Percentiles rank a stretch among this genome's conserved stretches.
Evolutionary conservation across 1,284 basidiomycete species (phyloP).

Genomic region (Irpex lacteus): DNA sequence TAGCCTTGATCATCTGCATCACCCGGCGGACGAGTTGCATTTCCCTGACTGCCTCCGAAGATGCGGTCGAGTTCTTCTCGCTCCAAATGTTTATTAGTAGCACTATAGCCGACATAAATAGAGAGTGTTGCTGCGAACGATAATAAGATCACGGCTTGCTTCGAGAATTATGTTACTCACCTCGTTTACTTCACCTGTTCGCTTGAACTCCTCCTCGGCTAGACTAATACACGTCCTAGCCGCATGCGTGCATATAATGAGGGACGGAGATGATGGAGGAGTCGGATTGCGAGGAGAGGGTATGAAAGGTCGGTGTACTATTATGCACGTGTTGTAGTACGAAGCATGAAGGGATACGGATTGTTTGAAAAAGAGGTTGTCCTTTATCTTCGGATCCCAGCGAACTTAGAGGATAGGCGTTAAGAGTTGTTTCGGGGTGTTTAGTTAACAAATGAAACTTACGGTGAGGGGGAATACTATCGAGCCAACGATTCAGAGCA

Average conservation of each 20-base stretch:
- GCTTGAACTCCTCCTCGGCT: conserved; percentile 28
- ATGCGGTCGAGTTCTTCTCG: conserved; percentile 31
- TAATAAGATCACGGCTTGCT: background rate
- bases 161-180: background rate
- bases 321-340: conserved; percentile 50
- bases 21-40: background rate
- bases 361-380: conserved; percentile 43
- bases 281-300: conserved; percentile 28
- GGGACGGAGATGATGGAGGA: conserved; percentile 40
- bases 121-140: background rate
- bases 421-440: no score
- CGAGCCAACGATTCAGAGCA: conserved; percentile 55
- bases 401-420: background rate
- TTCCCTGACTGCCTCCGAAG: background rate
- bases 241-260: conserved; percentile 58
- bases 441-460: background rate
- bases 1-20: background rate
- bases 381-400: conserved; percentile 33
- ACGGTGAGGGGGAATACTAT: conserved; percentile 47
- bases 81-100: conserved; percentile 69
- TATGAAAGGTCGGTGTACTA: conserved; percentile 58
- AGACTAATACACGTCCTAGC: conserved; percentile 50
- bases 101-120: conserved; percentile 40
- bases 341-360: conserved; percentile 45
- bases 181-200: background rate